A percentile compares a stretch with the other conserved stretches of the same genome.
phyloP scores from a whole-genome alignment of 768 basidiomycete genomes.

The Mycena galopus region DNA sequence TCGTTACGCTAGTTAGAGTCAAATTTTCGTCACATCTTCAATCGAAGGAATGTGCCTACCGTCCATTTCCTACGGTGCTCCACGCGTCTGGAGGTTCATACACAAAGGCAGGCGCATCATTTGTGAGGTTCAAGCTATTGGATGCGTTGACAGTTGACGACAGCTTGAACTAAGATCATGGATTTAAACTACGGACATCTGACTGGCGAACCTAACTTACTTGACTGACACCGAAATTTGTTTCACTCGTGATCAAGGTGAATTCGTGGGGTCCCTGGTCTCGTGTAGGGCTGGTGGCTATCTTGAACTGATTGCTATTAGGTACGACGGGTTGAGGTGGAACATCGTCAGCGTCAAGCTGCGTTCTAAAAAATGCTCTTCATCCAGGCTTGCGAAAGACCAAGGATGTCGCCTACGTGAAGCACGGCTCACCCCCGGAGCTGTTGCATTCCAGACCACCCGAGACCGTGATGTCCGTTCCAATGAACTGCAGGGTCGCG shows the following conservation, averaged over 20 bases:
- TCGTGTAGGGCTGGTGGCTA: neutral
- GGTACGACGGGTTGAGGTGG: neutral
- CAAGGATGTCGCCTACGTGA: neutral
- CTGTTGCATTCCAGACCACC: neutral
- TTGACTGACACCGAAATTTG: neutral
- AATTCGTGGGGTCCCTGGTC: neutral
- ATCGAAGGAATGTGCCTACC: neutral
- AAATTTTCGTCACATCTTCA: neutral
- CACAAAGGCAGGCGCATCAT: neutral
- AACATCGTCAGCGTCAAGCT: neutral
- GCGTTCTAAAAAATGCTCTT: neutral
- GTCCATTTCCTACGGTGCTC: neutral
- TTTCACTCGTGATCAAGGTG: too few species aligned
- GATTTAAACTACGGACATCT: neutral
- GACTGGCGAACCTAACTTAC: neutral
- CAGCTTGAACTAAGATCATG: neutral
- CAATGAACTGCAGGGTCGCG: constrained; percentile 1
- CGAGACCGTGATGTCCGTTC: neutral
- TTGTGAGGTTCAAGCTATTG: neutral
- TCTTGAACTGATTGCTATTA: neutral
- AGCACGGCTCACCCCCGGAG: neutral
- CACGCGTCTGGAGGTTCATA: constrained; percentile 3
- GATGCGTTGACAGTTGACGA: neutral
- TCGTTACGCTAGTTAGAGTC: neutral
- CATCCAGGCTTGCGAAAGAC: neutral